Evolutionary conservation across 169 alveolate species (phyloP), one percentile per base, ranked within the genome.

Genomic region (Babesia bigemina): DNA sequence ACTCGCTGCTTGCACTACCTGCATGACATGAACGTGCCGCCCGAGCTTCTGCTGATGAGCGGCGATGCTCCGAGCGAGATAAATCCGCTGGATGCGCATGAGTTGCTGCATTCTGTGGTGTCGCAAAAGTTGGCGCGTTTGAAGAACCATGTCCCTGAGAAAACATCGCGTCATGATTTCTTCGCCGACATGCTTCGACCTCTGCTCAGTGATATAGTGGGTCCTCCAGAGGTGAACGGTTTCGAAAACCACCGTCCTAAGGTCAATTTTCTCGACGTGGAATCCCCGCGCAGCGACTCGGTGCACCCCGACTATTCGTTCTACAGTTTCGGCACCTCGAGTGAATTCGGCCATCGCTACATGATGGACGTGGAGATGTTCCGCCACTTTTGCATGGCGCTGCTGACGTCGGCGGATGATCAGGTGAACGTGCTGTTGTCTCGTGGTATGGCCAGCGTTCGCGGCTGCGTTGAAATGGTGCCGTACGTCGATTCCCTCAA

Each of bases 291-390:
- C 29, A 8, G 42, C 21, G 70, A 61, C 2, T 29, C 55, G 1
- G 53, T 21, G 45, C 9, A 17, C 9, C 76, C n/a, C 66, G 60
- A 49, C 42, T 19, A 28, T n/a, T 13, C 49, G 24, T 67, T 67
- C 33, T 71, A 60, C 28, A 58, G 47, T 17, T 71, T 71, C 42
- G 81, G 81, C 48, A 71, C 81, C 13, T 13, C 72, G 53, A 0
- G 33, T 29, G 72, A 71, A 28, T 71, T 44, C 36, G 81, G 81
- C 24, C 55, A 60, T 63, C 19, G 28, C 26, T 71, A 71, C 71
- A 47, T 71, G 42, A 58, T 50, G 72, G 72, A 71, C 61, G 65
- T 67, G 19, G 76, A 67, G 60, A 67, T 52, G 65, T 67, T 67
- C 55, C 76, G 39, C 76, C 66, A 53, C 56, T 48, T 67, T 16